Evolutionary conservation across 352 stramenopile genomes (phyloP), one percentile per base, ranked within the genome.

Genomic region (Chrysophaeum taylorii): DNA sequence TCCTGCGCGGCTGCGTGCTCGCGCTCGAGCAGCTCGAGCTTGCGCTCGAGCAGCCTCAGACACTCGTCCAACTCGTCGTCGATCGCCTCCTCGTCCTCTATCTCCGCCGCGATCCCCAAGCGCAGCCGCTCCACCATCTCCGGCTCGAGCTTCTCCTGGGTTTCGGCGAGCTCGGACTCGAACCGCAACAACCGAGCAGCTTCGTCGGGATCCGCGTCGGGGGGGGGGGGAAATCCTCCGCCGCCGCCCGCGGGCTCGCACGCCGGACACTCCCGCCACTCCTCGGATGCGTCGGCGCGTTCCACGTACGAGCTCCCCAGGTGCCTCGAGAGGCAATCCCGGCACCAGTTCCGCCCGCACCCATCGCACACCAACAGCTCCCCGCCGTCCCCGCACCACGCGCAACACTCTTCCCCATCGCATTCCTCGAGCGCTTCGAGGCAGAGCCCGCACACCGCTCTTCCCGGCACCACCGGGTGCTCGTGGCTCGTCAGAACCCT

Each of bases 361-460:
- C 33, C 57, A 36, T 66, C 57, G 57, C 57, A 66, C 33, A 15
- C 25, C 2, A 66, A n/a, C 12, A 66, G 57, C 57, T 2, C 57
- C 16, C 57, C 57, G 14, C 35, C 57, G 33, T 66, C 33, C 33
- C 36, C 33, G 57, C 57, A 66, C 57, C 57, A 66, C 12, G 31
- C 57, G 57, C 57, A 66, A 18, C 12, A 16, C 9, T 61, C 53
- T 9, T 66, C 57, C 16, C 27, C 57, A 9, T 66, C 57, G 1
- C 4, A 9, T 18, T 66, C 33, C 57, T 66, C 57, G 33, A 66
- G 21, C n/a, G 7, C 57, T 2, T 66, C 57, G 57, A 5, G 1
- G 36, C 57, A 66, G 33, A 66, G 2, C 33, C 14, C 57, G 57
- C 57, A 66, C 18, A 66, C 2, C 57, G 31, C 36, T 5, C 2